Base-by-base conservation (phyloP, 495 filamentous ascomycete genomes). In the Annulohypoxylon nitens region DNA sequence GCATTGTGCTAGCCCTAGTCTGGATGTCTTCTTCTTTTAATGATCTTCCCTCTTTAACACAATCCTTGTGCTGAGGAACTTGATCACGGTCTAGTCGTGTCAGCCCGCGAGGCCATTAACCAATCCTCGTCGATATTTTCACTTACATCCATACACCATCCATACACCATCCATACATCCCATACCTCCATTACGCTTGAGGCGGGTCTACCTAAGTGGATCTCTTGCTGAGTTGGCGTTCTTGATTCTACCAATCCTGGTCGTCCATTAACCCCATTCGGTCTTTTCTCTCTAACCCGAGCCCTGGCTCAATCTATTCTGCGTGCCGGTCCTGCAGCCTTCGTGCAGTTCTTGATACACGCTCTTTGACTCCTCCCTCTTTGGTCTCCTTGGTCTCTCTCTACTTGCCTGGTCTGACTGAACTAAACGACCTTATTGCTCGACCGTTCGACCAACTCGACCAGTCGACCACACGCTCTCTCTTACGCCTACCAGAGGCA, bases 201-300 rank as follows among this genome's bases (percentile, higher is more conserved):
- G 62, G 60, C 60, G 30, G 77, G 66, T 69, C 76, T 66, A 68
- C 66, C 64, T 71, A 61, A 66, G 64, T 75, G 69, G 74, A 68
- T 65, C 71, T 70, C 64, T 59, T 77, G 77, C 72, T 79, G 77
- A 69, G 77, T 73, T 79, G 77, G 75, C 77, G 14, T 72, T 71
- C 64, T 55, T 4, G 36, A 36, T 37, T 75, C 54, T 55, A 16
- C 68, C 73, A 75, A 75, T 71, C 69, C 67, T 57, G 23, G 45
- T 25, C 36, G 8, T 54, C 66, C 34, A 63, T 58, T 67, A 66
- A 61, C 58, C 60, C 69, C 48, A 69, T 71, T 69, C 64, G 69
- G 60, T 61, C 64, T 54, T 36, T 73, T 71, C 57, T 45, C 30
- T 26, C 39, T 69, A 37, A 33, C 61, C 61, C 59, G 34, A 67